Conservation (phyloP, 2,329 filamentous ascomycete genomes). For the Scedosporium boydii region DNA sequence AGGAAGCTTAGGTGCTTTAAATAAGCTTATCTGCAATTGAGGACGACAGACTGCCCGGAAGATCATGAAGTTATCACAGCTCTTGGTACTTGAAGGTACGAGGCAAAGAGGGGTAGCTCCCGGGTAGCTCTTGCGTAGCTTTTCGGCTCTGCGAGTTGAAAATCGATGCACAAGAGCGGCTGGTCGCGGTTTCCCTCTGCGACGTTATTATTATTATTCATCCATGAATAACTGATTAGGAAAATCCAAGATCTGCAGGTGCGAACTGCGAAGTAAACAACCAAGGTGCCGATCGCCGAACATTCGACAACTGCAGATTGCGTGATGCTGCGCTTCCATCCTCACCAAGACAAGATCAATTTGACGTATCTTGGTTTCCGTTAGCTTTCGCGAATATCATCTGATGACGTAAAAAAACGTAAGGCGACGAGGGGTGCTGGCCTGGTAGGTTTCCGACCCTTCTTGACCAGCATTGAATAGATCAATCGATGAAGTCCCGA, state of each 20-base stretch:
- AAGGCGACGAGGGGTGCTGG: too few relatives aligned
- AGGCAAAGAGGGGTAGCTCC: background rate
- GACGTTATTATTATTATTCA: background rate
- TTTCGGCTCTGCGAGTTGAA: background rate
- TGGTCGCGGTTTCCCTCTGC: background rate
- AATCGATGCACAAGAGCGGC: background rate
- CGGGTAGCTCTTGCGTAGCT: background rate
- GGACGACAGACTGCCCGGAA: background rate
- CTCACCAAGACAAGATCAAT: too few relatives aligned
- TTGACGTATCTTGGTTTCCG: too few relatives aligned
- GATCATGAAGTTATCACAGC: background rate
- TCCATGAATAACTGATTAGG: background rate
- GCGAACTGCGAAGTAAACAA: background rate
- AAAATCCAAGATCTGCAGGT: background rate
- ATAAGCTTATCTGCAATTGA: background rate
- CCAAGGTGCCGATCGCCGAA: too few relatives aligned
- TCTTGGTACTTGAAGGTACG: background rate
- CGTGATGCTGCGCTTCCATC: too few relatives aligned
- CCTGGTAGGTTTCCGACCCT: too few relatives aligned
- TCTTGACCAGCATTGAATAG: too few relatives aligned
- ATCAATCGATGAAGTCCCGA: too few relatives aligned
- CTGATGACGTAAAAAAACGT: too few relatives aligned
- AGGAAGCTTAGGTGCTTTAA: background rate
- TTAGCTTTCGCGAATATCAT: too few relatives aligned
- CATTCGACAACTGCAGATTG: too few relatives aligned